Percentiles rank a stretch among this genome's conserved stretches.
phyloP scores from a whole-genome alignment of 345 rosid genomes.

The Brassica cretica region DNA sequence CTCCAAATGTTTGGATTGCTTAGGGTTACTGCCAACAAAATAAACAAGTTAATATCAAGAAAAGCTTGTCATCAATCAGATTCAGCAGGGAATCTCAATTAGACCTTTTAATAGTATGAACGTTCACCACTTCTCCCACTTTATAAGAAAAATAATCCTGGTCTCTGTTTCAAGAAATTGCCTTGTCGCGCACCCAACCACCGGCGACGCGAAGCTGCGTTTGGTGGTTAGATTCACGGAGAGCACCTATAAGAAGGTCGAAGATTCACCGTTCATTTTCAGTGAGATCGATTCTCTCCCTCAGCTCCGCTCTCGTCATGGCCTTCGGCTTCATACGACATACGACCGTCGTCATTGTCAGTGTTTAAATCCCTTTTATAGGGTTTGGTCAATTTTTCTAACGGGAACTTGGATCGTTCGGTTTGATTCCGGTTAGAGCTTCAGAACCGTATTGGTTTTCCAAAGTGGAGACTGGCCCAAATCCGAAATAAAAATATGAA shows the following conservation, averaged over 20 bases:
- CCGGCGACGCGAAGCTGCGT: slow-evolving; percentile 95
- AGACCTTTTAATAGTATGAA: too few relatives aligned
- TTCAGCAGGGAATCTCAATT: too few relatives aligned
- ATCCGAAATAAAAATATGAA: too few relatives aligned
- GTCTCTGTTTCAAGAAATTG: slow-evolving; percentile 24
- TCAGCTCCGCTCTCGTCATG: too few relatives aligned
- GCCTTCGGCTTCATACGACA: too few relatives aligned
- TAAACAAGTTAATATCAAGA: not conserved
- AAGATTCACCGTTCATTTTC: too few relatives aligned
- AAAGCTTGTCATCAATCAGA: not conserved
- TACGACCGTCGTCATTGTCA: too few relatives aligned
- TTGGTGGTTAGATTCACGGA: slow-evolving; percentile 33
- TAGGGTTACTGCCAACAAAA: slow-evolving; percentile 73
- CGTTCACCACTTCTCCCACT: too few relatives aligned
- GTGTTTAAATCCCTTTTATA: too few relatives aligned
- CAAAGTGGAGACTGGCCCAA: too few relatives aligned
- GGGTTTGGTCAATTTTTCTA: not conserved
- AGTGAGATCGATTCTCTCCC: too few relatives aligned
- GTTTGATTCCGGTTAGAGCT: not conserved
- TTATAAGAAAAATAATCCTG: slow-evolving; percentile 49
- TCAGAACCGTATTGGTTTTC: not conserved
- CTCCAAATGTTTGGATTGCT: slow-evolving; percentile 91
- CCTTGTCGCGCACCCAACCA: slow-evolving; percentile 99
- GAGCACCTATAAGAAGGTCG: not conserved
- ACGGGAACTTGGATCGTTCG: not conserved